phyloP scores from a whole-genome alignment of 169 alveolate genomes.

The Theileria sp. region DNA sequence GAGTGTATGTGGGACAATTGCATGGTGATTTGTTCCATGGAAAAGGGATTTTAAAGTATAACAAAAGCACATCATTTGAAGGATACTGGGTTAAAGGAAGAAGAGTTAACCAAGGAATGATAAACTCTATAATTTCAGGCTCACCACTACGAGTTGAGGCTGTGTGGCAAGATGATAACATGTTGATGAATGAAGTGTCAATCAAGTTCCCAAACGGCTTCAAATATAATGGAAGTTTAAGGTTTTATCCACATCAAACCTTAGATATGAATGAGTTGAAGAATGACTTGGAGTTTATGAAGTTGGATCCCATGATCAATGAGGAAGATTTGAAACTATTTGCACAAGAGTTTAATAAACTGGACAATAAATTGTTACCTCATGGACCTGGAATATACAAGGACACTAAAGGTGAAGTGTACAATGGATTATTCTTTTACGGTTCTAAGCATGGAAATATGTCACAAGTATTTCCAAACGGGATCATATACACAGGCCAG shows the following conservation, averaged over 20 bases:
- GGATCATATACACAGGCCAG: slow-evolving; percentile 40
- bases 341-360: slow-evolving; percentile 17
- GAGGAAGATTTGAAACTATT: slow-evolving; percentile 21
- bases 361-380: slow-evolving; percentile 40
- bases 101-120: slow-evolving; percentile 53
- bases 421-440: slow-evolving; percentile 25
- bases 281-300: slow-evolving; percentile 11
- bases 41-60: slow-evolving; percentile 37
- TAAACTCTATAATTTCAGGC: slow-evolving; percentile 18
- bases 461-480: slow-evolving; percentile 41
- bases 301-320: background rate
- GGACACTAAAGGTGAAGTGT: slow-evolving; percentile 40
- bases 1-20: slow-evolving; percentile 55
- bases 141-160: slow-evolving; percentile 50
- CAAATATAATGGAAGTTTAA: slow-evolving; percentile 51
- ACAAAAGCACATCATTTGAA: slow-evolving; percentile 31
- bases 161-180: slow-evolving; percentile 45
- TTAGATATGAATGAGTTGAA: background rate
- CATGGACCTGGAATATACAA: slow-evolving; percentile 60
- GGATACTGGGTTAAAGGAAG: slow-evolving; percentile 57
- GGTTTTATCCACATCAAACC: slow-evolving; percentile 9
- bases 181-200: slow-evolving; percentile 30
- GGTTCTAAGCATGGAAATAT: slow-evolving; percentile 57
- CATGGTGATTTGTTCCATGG: slow-evolving; percentile 54
- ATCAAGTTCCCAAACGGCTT: slow-evolving; percentile 57